phyloP scores from a whole-genome alignment of 2,329 filamentous ascomycete species.

The Aspergillus brunneoviolaceus region DNA sequence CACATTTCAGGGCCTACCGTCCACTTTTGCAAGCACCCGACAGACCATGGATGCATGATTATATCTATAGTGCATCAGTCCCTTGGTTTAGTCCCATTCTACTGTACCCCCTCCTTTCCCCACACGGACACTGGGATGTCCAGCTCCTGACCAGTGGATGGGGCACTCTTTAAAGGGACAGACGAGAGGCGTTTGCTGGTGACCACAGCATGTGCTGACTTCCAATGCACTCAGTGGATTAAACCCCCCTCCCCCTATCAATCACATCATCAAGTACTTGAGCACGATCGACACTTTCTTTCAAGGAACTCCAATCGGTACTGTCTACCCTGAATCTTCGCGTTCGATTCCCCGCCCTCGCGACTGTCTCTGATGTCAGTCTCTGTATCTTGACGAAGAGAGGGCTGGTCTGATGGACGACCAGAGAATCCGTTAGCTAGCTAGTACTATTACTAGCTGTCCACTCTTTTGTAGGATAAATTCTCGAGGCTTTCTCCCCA shows the following conservation, averaged over 20 bases:
- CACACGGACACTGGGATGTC: background rate
- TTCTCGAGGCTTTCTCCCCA: background rate
- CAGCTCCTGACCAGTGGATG: background rate
- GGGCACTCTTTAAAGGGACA: background rate
- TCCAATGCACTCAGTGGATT: slow-evolving; percentile 12
- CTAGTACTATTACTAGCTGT: background rate
- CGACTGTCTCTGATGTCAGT: background rate
- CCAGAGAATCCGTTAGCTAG: background rate
- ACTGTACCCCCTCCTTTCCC: background rate
- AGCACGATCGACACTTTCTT: background rate
- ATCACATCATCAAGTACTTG: background rate
- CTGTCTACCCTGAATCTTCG: background rate
- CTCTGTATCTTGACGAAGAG: background rate
- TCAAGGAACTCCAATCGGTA: background rate
- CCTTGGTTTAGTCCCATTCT: background rate
- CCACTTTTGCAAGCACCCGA: background rate
- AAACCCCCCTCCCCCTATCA: background rate
- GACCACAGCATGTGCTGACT: slow-evolving; percentile 18
- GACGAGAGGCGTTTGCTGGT: background rate
- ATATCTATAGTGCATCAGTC: background rate
- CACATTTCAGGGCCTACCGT: background rate
- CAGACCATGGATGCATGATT: slow-evolving; percentile 3
- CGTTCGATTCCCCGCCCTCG: background rate
- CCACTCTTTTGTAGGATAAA: slow-evolving; percentile 4
- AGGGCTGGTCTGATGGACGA: background rate